These are phyloP conservation scores for Cajanus cajan DNA, from an alignment of 306 rosid species.

Conservation along the genomic window DNA sequence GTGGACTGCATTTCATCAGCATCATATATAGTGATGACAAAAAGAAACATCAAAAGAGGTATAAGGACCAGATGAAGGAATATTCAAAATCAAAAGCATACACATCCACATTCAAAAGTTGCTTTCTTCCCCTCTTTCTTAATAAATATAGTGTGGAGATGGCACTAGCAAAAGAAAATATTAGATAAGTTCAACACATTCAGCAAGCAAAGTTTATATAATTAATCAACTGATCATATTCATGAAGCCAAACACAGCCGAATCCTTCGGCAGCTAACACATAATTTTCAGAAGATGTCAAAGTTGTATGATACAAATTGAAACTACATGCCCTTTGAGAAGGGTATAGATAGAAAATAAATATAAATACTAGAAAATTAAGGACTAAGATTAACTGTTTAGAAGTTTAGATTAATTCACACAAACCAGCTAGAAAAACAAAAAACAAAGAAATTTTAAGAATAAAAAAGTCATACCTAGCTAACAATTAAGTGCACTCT, in stretches of 20 bases:
- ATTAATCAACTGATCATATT: not conserved
- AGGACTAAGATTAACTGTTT: constrained; percentile 13
- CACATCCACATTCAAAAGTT: constrained; percentile 40
- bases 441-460: not conserved
- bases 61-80: not conserved
- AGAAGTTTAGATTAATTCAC: not conserved
- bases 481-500: constrained; percentile 8
- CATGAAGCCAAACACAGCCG: not conserved
- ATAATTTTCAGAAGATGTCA: not conserved
- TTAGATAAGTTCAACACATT: not conserved
- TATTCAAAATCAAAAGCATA: constrained; percentile 33
- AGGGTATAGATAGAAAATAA: not conserved
- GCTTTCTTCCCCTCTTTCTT: constrained; percentile 14
- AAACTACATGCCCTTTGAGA: not conserved
- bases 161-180: constrained; percentile 10
- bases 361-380: not conserved
- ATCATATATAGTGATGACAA: constrained; percentile 13
- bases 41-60: constrained; percentile 2
- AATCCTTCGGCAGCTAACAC: not conserved
- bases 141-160: not conserved
- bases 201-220: not conserved
- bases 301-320: not conserved
- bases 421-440: not conserved
- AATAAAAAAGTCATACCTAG: not conserved
- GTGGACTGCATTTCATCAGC: constrained; percentile 28